phyloP scores from a whole-genome alignment of 768 basidiomycete species.

The Rhodotorula toruloides region DNA sequence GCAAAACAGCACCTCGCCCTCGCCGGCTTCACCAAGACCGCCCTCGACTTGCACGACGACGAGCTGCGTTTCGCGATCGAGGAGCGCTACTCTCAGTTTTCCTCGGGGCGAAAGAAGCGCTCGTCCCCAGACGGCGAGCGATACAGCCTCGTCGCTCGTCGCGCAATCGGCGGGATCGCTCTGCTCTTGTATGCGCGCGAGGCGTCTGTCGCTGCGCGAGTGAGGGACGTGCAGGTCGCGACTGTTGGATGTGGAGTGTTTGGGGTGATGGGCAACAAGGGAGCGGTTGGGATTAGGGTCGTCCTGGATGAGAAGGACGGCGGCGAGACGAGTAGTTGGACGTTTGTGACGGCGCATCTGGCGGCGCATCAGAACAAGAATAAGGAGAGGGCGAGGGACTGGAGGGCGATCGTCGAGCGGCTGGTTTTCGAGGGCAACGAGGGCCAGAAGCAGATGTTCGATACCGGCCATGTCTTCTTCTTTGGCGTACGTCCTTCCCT shows the following conservation, averaged over 20 bases:
- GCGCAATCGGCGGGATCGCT: constrained; percentile 80
- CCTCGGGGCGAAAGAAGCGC: constrained; percentile 50
- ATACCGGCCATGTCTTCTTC: constrained; percentile 84
- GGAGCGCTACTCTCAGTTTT: constrained; percentile 1
- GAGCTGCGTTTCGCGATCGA: constrained; percentile 14
- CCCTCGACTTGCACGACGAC: constrained; percentile 29
- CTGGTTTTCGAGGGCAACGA: constrained; percentile 66
- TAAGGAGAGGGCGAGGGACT: constrained; percentile 65
- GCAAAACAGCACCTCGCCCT: constrained; percentile 53
- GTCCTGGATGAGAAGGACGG: constrained; percentile 56
- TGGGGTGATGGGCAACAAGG: constrained; percentile 86
- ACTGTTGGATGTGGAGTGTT: constrained; percentile 70
- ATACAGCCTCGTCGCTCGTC: constrained; percentile 71
- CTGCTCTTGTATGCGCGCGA: constrained; percentile 80
- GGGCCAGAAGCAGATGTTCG: constrained; percentile 54
- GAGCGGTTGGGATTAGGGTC: constrained; percentile 82
- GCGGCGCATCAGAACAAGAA: constrained; percentile 66
- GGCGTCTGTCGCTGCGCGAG: constrained; percentile 53
- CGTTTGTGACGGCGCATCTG: constrained; percentile 88
- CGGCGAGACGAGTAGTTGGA: constrained; percentile 46
- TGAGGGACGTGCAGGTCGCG: constrained; percentile 63
- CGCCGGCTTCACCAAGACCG: constrained; percentile 48
- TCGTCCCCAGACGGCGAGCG: constrained; percentile 10
- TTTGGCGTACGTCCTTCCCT: constrained; percentile 71
- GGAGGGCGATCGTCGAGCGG: constrained; percentile 69